A percentile compares a stretch with the other conserved stretches of the same genome.
Conservation (phyloP, 805 yeast genomes). For the baker's yeast (Saccharomyces cerevisiae) region DNA sequence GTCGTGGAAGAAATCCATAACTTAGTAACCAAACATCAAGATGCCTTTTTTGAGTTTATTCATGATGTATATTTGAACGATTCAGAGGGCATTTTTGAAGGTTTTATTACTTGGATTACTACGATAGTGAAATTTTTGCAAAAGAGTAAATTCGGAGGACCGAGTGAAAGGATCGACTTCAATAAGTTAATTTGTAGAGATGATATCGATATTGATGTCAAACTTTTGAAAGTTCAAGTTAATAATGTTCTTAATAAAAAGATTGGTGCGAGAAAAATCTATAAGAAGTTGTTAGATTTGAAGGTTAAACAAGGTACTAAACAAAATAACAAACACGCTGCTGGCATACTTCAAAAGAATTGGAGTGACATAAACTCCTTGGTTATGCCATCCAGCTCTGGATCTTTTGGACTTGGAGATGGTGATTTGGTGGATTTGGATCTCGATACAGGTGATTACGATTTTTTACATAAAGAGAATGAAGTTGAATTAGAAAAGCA, state of each 20-base stretch:
- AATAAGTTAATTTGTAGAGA: constrained; percentile 26
- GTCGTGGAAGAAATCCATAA: constrained; percentile 46
- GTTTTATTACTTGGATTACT: constrained; percentile 67
- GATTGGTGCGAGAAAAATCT: constrained; percentile 28
- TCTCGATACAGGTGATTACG: constrained; percentile 26
- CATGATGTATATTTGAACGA: constrained; percentile 81
- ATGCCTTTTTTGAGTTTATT: constrained; percentile 62
- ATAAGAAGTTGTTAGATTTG: constrained; percentile 22
- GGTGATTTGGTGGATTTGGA: constrained; percentile 40
- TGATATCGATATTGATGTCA: constrained; percentile 18
- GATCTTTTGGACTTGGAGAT: constrained; percentile 43
- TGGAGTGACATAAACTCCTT: constrained; percentile 39
- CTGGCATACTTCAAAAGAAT: constrained; percentile 28
- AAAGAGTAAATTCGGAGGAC: constrained; percentile 42
- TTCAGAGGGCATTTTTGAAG: constrained; percentile 58
- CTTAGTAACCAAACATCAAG: constrained; percentile 64
- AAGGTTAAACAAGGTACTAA: constrained; percentile 17
- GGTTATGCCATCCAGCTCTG: constrained; percentile 35
- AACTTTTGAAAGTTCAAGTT: constrained; percentile 32
- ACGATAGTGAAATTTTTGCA: constrained; percentile 55
- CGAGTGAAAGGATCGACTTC: constrained; percentile 40
- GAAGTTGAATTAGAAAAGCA: constrained; percentile 24
- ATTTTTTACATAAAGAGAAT: constrained; percentile 11
- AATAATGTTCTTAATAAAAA: constrained; percentile 33
- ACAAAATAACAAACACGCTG: constrained; percentile 7